phyloP scores from a whole-genome alignment of 2,329 filamentous ascomycete genomes.

The Botrytis medusae region DNA sequence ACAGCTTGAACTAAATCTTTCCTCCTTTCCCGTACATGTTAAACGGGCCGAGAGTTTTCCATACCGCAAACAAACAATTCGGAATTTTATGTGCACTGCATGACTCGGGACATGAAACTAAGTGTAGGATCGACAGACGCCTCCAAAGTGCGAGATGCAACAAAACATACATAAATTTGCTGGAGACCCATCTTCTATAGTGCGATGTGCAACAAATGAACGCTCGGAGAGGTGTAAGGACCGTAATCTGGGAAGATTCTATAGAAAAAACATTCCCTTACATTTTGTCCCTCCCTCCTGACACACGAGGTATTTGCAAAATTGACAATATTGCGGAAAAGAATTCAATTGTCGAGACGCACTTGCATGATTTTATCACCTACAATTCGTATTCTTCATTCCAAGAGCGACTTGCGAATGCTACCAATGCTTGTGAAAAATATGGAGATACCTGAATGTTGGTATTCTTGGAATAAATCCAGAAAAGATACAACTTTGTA shows the following conservation, averaged over 20 bases:
- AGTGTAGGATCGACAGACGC: background rate
- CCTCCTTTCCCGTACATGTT: background rate
- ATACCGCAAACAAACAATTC: background rate
- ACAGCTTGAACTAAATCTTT: background rate
- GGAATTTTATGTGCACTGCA: background rate
- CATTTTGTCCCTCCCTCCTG: background rate
- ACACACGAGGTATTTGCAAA: background rate
- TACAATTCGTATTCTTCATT: no score
- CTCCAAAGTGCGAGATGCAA: constrained; percentile 4
- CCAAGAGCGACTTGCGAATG: background rate
- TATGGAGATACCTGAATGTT: background rate
- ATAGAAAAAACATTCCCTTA: background rate
- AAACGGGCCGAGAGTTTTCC: background rate
- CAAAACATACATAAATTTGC: background rate
- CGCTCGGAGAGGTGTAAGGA: background rate
- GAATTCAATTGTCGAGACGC: background rate
- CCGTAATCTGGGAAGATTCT: background rate
- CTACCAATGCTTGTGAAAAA: background rate
- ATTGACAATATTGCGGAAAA: background rate
- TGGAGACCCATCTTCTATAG: background rate
- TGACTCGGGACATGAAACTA: constrained; percentile 3
- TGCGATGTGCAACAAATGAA: background rate
- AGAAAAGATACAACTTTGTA: background rate
- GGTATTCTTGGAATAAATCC: background rate
- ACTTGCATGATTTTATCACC: background rate